Base-by-base conservation (phyloP, 1,284 basidiomycete species). In the Leccinum glutinopallens region DNA sequence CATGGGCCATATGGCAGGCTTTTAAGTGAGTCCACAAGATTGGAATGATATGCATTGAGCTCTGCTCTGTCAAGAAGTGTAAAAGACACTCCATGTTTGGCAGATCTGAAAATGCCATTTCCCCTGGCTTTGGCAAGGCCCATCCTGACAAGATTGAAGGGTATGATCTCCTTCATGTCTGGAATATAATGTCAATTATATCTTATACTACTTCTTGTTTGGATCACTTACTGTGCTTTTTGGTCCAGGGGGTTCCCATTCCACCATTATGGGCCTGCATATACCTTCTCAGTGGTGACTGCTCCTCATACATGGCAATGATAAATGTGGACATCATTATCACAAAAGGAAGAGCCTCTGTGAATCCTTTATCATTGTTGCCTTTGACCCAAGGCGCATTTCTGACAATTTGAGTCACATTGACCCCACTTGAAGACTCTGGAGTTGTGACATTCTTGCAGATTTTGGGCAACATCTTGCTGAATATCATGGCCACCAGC, bases 291-390 rank as follows among this genome's bases (percentile, higher is more conserved):
- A 55, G 19, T 12, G 22, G 49, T 13, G 49, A 51, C 12, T 22
- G 49, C 19, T 25, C 53, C 17, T 56, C 54, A 32, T 56, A 29
- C 3, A 54, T 56, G 15, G 54, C 32, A n/a, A 56, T 56, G 4
- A 56, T 56, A 32, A 56, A 56, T 6, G 32, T 56, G 6, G 54
- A 56, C 54, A 56, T 56, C 32, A 56, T 56, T 9, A 56, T 56
- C 6, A 56, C 54, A 56, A 12, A 49, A 6, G 46, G 46, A 7
- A 15, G 2, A 3, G 15, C 6, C 6, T 41, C 15, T 41, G 19
- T 49, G 19, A 49, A 49, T 49, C 10, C 46, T 46, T 46, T 46
- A 3, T 1, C 0, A 46, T 46, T 46, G 9, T 5, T 46, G 9
- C 43, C 43, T 46, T 46, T 46, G 9, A 46, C 10, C 53, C 29